Evolutionary conservation across 2,329 filamentous ascomycete species (phyloP), one percentile per base, ranked within the genome.

Genomic region (Lasiodiplodia hormozganensis): DNA sequence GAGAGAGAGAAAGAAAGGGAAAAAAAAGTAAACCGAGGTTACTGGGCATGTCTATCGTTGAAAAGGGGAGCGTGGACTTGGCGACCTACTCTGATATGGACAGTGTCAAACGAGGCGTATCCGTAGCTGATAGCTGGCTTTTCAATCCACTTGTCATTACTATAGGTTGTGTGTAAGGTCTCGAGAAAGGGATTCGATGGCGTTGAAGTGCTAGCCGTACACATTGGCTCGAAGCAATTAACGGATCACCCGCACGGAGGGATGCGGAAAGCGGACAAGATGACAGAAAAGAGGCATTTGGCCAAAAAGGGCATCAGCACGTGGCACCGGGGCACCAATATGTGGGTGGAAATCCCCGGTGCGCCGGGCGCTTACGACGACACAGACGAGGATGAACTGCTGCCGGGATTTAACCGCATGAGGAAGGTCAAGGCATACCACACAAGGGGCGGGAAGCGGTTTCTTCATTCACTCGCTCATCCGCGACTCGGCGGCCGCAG

Each of bases 381-480:
- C 57, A n/a, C 54, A 21, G 11, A 31, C 36, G 34, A 58, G 36
- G 31, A 23, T 25, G 38, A 40, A 25, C n/a, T 23, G 14, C 43
- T n/a, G 28, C 58, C 58, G 58, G 58, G 18, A 51, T 34, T 52
- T 62, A 51, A 51, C 58, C 58, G 58, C 18, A 62, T 51, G 43
- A 28, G 58, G 58, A 49, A 62, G 58, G 58, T 62, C 58, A 51
- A 36, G 40, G 43, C 57, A 38, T 40, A 40, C 38, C 12, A 40
- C 43, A 47, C 43, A 47, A 31, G 25, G 40, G 38, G 57, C 38
- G 21, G 38, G 40, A n/a, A 31, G 40, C 23, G 38, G 14, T 49
- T n/a, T 14, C 57, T 62, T 31, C 34, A 25, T 62, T 21, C 43
- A 14, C 57, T 47, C 16, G 23, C 38, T 47, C 21, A 25, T 5